These are phyloP conservation scores for Cinnamomum micranthum DNA, from an alignment of 164 flowering plant genomes.

Conservation along the genomic window DNA sequence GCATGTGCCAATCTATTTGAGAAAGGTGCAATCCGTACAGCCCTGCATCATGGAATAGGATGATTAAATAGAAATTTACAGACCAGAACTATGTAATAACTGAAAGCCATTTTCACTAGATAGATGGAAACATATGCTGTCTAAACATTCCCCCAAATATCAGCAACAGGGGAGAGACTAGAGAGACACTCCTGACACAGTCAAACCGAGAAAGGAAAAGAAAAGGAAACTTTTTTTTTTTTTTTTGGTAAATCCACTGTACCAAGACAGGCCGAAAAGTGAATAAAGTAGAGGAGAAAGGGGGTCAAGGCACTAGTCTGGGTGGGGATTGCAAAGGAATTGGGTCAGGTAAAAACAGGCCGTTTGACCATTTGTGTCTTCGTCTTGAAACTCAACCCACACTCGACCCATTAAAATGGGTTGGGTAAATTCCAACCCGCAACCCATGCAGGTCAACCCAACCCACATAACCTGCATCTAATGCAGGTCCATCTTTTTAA, in stretches of 20 bases:
- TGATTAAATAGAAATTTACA: conserved; percentile 1
- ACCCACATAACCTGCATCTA: no score
- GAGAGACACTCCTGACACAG: not conserved
- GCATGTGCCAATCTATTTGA: conserved; percentile 88
- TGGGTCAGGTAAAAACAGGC: no score
- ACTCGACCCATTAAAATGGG: no score
- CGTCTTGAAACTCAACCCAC: no score
- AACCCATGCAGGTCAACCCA: no score
- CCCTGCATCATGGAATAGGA: conserved; percentile 41
- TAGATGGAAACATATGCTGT: not conserved
- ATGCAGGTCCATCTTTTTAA: no score
- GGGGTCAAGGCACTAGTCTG: no score
- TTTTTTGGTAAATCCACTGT: not conserved
- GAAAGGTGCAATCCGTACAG: conserved; percentile 95
- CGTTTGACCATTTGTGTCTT: no score
- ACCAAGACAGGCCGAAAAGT: not conserved
- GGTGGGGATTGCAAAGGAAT: no score
- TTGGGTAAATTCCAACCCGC: no score
- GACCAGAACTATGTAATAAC: not conserved
- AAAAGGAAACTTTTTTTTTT: no score
- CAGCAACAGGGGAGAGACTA: not conserved
- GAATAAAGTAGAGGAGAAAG: not conserved
- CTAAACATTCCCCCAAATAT: not conserved
- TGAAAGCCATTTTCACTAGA: not conserved
- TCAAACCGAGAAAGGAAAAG: not conserved